Conservation (phyloP, 768 basidiomycete species). For the Boletus reticulatus region DNA sequence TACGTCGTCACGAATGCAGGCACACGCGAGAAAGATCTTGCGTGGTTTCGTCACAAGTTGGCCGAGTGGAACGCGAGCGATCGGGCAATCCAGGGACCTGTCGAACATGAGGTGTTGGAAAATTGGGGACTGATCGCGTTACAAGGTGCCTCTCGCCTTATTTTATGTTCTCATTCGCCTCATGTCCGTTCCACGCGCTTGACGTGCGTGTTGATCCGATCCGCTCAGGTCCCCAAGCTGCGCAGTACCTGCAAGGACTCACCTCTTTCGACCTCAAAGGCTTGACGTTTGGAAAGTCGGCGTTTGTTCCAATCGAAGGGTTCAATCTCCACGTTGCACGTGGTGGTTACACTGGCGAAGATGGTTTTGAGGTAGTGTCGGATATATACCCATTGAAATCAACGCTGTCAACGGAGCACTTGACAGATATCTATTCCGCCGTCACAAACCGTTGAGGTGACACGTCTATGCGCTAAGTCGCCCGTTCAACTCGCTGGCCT, state of each 20-base stretch:
- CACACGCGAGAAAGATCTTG: constrained; percentile 73
- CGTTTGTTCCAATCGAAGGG: constrained; percentile 70
- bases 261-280: constrained; percentile 71
- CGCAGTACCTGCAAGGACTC: constrained; percentile 71
- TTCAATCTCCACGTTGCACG: constrained; percentile 77
- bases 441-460: constrained; percentile 66
- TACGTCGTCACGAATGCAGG: constrained; percentile 98
- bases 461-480: constrained; percentile 56
- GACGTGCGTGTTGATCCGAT: not conserved
- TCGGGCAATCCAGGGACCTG: constrained; percentile 49
- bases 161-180: not conserved
- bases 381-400: not conserved
- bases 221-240: constrained; percentile 72
- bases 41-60: constrained; percentile 70
- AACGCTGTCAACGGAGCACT: not conserved
- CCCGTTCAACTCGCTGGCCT: constrained; percentile 83
- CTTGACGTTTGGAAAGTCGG: constrained; percentile 83
- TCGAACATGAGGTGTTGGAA: constrained; percentile 79
- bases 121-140: constrained; percentile 87
- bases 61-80: constrained; percentile 74
- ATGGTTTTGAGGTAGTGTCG: constrained; percentile 82
- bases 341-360: constrained; percentile 97
- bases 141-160: constrained; percentile 59
- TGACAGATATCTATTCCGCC: constrained; percentile 86
- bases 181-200: not conserved